Conservation (phyloP, 371 early-diverging fungal genomes). For the Mortierella sp. region DNA sequence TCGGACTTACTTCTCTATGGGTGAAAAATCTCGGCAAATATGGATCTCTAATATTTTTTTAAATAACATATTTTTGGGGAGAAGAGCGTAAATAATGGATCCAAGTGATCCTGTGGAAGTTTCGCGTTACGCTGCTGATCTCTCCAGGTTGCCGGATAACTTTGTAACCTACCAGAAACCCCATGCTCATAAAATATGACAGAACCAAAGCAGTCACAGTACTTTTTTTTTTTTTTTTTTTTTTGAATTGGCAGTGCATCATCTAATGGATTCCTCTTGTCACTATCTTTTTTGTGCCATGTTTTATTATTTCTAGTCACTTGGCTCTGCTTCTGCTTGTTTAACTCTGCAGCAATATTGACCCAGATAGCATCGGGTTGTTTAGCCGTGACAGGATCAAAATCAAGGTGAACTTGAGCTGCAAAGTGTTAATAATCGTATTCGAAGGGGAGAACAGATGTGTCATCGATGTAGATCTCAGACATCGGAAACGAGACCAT, state of each 20-base stretch:
- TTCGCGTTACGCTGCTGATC: neutral
- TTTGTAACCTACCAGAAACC: too few relatives aligned
- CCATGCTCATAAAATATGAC: too few relatives aligned
- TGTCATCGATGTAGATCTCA: conserved; percentile 21
- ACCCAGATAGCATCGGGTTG: neutral
- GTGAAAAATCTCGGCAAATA: conserved; percentile 8
- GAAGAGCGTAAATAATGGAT: neutral
- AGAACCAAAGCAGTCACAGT: too few relatives aligned
- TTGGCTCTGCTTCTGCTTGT: neutral
- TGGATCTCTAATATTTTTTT: neutral
- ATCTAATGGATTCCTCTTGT: too few relatives aligned
- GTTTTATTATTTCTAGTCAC: too few relatives aligned
- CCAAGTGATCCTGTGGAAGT: neutral
- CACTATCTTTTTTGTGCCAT: too few relatives aligned
- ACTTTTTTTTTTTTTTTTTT: too few relatives aligned
- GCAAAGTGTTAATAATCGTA: neutral
- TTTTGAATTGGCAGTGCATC: too few relatives aligned
- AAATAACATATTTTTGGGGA: neutral
- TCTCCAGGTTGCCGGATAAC: too few relatives aligned
- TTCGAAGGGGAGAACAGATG: neutral
- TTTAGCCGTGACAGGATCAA: neutral
- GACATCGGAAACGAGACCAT: conserved; percentile 19
- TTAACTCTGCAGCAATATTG: neutral
- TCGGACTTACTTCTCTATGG: conserved; percentile 46
- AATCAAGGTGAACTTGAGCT: neutral